These are phyloP conservation scores for Colletotrichum higginsianum DNA, from an alignment of 2,329 filamentous ascomycete genomes.

Conservation along the genomic window DNA sequence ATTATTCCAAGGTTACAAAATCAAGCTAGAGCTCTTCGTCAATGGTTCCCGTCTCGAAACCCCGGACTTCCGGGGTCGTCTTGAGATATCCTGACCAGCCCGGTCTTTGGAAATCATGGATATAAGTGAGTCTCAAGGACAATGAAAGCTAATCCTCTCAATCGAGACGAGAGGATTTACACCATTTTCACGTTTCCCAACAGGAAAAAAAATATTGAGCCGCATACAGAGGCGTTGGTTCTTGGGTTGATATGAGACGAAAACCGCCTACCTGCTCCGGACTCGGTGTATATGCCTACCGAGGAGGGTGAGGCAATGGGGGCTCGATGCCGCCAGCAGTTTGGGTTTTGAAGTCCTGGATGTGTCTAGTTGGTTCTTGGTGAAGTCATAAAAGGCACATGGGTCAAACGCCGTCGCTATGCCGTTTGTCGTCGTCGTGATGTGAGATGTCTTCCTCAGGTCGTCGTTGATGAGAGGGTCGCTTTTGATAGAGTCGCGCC, in stretches of 20 bases:
- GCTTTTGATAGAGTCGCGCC: constrained; percentile 37
- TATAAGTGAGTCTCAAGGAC: neutral
- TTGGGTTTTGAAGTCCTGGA: neutral
- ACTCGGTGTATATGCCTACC: constrained; percentile 20
- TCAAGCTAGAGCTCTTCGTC: neutral
- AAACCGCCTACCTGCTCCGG: constrained; percentile 12
- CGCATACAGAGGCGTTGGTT: neutral
- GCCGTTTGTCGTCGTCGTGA: constrained; percentile 1
- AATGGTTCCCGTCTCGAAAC: neutral
- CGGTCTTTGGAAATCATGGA: neutral
- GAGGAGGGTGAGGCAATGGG: constrained; percentile 19
- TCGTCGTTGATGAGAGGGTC: constrained; percentile 33
- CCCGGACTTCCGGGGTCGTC: neutral
- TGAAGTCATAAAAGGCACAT: neutral
- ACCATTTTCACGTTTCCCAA: neutral
- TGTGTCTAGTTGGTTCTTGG: neutral
- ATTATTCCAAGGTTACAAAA: neutral
- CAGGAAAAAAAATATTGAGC: neutral
- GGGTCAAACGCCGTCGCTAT: neutral
- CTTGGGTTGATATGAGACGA: neutral
- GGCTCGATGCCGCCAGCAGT: neutral
- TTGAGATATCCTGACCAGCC: neutral
- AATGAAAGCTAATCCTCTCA: neutral
- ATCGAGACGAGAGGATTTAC: too few species aligned
- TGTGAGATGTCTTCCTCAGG: constrained; percentile 16